These are phyloP conservation scores for Thielaviopsis euricoi DNA, from an alignment of 2,329 filamentous ascomycete genomes.

Conservation along the genomic window DNA sequence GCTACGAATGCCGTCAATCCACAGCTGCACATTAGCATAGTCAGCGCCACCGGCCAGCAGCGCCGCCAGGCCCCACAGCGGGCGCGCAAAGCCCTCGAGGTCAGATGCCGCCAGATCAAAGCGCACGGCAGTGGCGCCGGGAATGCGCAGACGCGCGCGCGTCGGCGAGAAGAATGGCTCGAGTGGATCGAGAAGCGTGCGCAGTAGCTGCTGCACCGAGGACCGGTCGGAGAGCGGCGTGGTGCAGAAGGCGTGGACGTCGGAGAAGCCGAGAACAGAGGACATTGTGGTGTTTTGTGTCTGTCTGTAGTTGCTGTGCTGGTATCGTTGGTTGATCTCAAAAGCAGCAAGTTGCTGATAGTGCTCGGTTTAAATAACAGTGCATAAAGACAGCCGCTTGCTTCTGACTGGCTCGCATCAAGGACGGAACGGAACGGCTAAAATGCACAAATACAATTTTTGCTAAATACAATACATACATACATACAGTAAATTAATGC, in stretches of 20 bases:
- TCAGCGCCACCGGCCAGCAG: constrained; percentile 51
- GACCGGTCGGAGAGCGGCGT: constrained; percentile 32
- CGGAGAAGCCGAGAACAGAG: constrained; percentile 31
- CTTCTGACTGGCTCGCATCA: background rate
- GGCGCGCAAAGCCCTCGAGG: constrained; percentile 59
- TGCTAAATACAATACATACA: background rate
- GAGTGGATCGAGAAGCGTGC: constrained; percentile 51
- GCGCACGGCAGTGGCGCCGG: constrained; percentile 54
- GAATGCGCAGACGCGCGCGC: constrained; percentile 47
- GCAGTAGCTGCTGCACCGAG: constrained; percentile 44
- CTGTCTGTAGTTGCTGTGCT: too few species aligned
- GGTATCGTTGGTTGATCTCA: too few species aligned
- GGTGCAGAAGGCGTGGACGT: constrained; percentile 37
- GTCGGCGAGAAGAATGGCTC: constrained; percentile 53
- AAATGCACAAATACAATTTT: background rate
- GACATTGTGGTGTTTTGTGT: background rate
- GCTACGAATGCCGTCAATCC: constrained; percentile 52
- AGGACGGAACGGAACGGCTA: background rate
- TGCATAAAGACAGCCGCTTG: too few species aligned
- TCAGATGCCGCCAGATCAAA: constrained; percentile 67
- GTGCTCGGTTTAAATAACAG: too few species aligned
- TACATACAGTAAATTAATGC: background rate
- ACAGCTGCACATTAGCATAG: constrained; percentile 43
- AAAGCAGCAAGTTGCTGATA: too few species aligned
- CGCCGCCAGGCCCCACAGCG: constrained; percentile 58